phyloP scores from a whole-genome alignment of 306 rosid genomes.

The Prunus fruticosa region DNA sequence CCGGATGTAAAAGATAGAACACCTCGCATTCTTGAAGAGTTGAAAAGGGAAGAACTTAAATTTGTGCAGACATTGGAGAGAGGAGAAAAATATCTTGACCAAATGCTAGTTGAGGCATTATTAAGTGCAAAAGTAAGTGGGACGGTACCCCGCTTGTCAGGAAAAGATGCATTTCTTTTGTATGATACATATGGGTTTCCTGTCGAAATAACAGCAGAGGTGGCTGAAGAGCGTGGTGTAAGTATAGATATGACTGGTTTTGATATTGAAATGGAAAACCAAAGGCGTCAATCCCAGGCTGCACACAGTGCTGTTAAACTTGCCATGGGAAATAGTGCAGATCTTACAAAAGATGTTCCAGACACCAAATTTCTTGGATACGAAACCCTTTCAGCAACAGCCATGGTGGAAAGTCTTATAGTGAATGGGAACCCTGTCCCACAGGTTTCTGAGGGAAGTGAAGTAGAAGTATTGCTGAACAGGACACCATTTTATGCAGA shows the following conservation, averaged over 20 bases:
- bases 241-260: slow-evolving; percentile 74
- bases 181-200: slow-evolving; percentile 93
- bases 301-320: slow-evolving; percentile 84
- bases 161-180: slow-evolving; percentile 89
- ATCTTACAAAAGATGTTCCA: slow-evolving; percentile 52
- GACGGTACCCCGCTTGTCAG: slow-evolving; percentile 67
- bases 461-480: slow-evolving; percentile 80
- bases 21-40: slow-evolving; percentile 70
- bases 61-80: slow-evolving; percentile 92
- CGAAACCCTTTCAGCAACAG: slow-evolving; percentile 69
- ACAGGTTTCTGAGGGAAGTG: slow-evolving; percentile 70
- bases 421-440: slow-evolving; percentile 72
- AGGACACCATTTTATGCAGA: slow-evolving; percentile 95
- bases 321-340: slow-evolving; percentile 59
- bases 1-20: slow-evolving; percentile 60
- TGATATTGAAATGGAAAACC: slow-evolving; percentile 90
- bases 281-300: slow-evolving; percentile 97
- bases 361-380: slow-evolving; percentile 94
- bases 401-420: slow-evolving; percentile 71
- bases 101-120: slow-evolving; percentile 71
- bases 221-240: slow-evolving; percentile 86
- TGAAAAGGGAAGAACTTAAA: slow-evolving; percentile 92
- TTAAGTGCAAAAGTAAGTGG: slow-evolving; percentile 54
- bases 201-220: slow-evolving; percentile 87
- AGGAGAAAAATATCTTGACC: slow-evolving; percentile 84